Conservation (phyloP, 495 filamentous ascomycete genomes). For the Penicillium diatomitis region DNA sequence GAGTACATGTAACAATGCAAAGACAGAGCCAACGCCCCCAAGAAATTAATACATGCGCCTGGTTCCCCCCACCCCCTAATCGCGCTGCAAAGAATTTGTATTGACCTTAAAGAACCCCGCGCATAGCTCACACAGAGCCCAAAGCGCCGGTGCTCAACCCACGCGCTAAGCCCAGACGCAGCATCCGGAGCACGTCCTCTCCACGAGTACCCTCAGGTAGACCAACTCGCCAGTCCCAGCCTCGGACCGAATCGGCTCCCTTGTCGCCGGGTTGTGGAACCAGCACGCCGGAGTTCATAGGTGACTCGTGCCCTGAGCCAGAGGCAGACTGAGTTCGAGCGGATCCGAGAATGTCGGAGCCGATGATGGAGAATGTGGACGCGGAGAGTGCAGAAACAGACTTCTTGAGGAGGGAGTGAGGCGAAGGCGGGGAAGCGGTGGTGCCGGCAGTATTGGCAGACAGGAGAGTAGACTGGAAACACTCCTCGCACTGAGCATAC, state of each 20-base stretch:
- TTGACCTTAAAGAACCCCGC: neutral
- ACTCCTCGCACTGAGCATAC: constrained; percentile 59
- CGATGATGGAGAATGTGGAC: constrained; percentile 58
- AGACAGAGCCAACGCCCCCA: too few species aligned
- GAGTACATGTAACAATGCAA: too few species aligned
- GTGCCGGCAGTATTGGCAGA: constrained; percentile 36
- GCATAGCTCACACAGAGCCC: constrained; percentile 13
- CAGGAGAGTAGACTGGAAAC: constrained; percentile 47
- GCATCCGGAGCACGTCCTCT: constrained; percentile 56
- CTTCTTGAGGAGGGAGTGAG: constrained; percentile 58
- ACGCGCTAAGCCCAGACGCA: constrained; percentile 66
- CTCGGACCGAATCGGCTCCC: constrained; percentile 37
- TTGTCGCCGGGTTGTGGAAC: constrained; percentile 33
- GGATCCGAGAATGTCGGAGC: constrained; percentile 57
- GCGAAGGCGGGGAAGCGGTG: constrained; percentile 40
- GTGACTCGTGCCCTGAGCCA: constrained; percentile 34
- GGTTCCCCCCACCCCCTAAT: too few species aligned
- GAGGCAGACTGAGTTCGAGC: constrained; percentile 40
- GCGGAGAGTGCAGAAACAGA: constrained; percentile 47
- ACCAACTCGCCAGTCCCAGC: constrained; percentile 79
- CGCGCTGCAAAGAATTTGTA: neutral
- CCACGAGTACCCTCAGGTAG: constrained; percentile 48
- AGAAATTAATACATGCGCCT: too few species aligned
- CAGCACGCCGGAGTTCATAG: constrained; percentile 46
- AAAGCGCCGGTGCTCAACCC: constrained; percentile 37